These are phyloP conservation scores for Macaranga tanarius DNA, from an alignment of 441 rosid species.

Conservation along the genomic window DNA sequence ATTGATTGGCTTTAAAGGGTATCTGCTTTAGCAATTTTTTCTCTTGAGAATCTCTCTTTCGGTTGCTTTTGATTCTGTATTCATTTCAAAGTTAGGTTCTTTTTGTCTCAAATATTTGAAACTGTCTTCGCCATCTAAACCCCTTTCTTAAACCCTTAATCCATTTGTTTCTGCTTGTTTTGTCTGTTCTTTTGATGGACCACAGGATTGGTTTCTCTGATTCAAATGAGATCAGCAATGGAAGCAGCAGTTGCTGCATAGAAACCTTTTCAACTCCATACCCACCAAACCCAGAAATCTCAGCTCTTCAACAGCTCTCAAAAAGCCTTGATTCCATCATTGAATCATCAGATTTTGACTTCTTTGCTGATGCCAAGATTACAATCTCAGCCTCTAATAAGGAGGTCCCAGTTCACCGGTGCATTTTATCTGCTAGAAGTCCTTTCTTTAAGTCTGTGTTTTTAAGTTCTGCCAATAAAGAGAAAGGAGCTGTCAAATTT, in stretches of 20 bases:
- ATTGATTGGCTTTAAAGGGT: conserved; percentile 10
- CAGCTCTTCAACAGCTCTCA: conserved; percentile 57
- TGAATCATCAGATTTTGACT: conserved; percentile 42
- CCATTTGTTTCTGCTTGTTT: background rate
- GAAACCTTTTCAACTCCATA: conserved; percentile 34
- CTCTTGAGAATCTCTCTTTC: background rate
- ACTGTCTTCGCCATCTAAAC: background rate
- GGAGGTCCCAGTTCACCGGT: conserved; percentile 68
- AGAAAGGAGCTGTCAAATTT: conserved; percentile 33
- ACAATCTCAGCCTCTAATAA: conserved; percentile 17
- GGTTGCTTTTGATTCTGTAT: background rate
- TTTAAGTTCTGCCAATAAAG: conserved; percentile 33
- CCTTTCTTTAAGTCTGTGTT: conserved; percentile 48
- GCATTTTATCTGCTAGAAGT: conserved; percentile 69
- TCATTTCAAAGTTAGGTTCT: background rate
- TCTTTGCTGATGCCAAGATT: conserved; percentile 64
- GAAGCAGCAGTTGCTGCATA: conserved; percentile 54
- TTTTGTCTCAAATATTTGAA: background rate
- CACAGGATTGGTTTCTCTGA: conserved; percentile 52
- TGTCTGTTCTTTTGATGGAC: conserved; percentile 38
- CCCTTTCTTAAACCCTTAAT: background rate
- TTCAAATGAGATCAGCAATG: conserved; percentile 63
- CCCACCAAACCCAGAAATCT: conserved; percentile 36
- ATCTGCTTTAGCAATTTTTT: background rate
- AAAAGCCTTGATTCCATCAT: conserved; percentile 48